Evolutionary conservation across 169 alveolate species (phyloP).

Genomic region (Perkinsus olseni): DNA sequence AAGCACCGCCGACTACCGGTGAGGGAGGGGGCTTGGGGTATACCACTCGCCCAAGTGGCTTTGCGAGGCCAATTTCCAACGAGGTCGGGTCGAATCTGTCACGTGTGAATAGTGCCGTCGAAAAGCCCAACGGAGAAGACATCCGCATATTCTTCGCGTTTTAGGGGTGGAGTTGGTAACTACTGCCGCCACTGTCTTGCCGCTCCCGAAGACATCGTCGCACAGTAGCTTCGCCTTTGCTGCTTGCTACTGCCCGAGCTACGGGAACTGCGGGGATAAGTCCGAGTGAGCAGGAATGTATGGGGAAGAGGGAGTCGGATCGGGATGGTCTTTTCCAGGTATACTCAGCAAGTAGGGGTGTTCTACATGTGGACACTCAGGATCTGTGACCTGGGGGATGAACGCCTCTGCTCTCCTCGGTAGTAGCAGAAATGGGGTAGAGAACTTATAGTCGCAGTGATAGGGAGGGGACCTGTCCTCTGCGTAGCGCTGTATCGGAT

Average conservation of each 20-base stretch:
- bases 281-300: not conserved
- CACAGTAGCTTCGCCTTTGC: not conserved
- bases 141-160: not conserved
- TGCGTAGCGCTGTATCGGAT: too few species aligned
- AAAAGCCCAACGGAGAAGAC: too few species aligned
- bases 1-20: not conserved
- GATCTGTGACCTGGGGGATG: not conserved
- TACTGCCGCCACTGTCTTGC: not conserved
- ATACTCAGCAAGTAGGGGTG: not conserved
- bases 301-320: not conserved
- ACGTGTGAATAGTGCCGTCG: too few species aligned
- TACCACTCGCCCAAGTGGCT: too few species aligned
- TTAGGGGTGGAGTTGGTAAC: not conserved
- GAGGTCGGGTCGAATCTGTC: too few species aligned
- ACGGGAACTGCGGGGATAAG: not conserved
- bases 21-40: too few species aligned
- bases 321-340: not conserved
- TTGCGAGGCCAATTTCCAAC: too few species aligned
- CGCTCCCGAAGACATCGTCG: not conserved
- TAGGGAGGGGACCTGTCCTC: too few species aligned
- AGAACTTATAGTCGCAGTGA: too few species aligned
- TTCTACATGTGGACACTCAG: not conserved
- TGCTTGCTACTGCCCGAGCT: not conserved
- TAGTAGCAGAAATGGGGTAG: too few species aligned
- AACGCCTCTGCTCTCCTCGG: not conserved